Evolutionary conservation across 1,139 yeast species (phyloP).

Genomic region (Saccharomyces hybrid): DNA sequence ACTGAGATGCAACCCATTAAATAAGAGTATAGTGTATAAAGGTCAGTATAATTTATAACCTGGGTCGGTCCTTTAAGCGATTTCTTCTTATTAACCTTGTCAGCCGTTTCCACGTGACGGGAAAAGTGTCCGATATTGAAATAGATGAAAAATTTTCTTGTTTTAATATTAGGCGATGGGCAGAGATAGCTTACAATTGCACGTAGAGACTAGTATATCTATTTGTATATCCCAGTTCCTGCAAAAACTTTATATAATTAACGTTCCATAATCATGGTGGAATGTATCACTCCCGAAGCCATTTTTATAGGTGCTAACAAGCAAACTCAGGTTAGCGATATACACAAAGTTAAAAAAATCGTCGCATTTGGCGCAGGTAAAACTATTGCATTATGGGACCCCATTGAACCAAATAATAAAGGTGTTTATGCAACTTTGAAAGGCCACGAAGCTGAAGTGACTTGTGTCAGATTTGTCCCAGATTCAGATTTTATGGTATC

Average conservation of each 20-base stretch:
- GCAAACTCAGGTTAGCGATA: slow-evolving; percentile 63
- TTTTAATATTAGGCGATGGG: background rate
- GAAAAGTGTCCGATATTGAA: background rate
- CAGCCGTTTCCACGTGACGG: slow-evolving; percentile 1
- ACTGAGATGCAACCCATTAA: slow-evolving; percentile 37
- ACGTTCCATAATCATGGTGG: slow-evolving; percentile 6
- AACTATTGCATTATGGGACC: slow-evolving; percentile 71
- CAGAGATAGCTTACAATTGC: background rate
- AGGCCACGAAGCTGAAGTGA: slow-evolving; percentile 49
- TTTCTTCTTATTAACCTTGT: background rate
- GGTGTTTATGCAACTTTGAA: slow-evolving; percentile 55
- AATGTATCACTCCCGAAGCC: slow-evolving; percentile 37
- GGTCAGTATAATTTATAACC: background rate
- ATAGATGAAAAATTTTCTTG: background rate
- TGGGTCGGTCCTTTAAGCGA: background rate
- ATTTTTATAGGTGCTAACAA: slow-evolving; percentile 75
- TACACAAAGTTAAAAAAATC: slow-evolving; percentile 34
- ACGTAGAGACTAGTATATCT: background rate
- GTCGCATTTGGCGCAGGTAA: slow-evolving; percentile 75
- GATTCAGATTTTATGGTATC: slow-evolving; percentile 45
- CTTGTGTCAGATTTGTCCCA: slow-evolving; percentile 53
- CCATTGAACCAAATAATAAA: slow-evolving; percentile 35
- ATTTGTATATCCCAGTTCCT: background rate
- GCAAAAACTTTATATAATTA: background rate
- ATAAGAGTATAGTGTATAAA: background rate